phyloP scores from a whole-genome alignment of 768 basidiomycete genomes.

The Phlebiopsis flavidoalba region DNA sequence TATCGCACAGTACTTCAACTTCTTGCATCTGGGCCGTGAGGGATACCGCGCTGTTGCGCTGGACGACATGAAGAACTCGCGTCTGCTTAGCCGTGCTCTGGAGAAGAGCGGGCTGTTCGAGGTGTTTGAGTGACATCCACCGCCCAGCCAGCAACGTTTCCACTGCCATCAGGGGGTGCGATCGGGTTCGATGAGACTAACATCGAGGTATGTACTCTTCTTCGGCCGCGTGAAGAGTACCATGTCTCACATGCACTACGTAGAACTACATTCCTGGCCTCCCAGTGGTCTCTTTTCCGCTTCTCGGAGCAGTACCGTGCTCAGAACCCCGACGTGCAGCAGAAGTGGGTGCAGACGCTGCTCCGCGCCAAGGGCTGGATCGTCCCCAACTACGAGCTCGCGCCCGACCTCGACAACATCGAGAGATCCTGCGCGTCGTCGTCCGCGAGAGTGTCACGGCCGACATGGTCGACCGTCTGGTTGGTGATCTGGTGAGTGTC shows the following conservation, averaged over 20 bases:
- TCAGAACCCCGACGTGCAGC: conserved; percentile 51
- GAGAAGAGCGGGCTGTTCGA: conserved; percentile 49
- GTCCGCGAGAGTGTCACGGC: conserved; percentile 52
- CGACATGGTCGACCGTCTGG: conserved; percentile 44
- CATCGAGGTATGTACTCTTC: conserved; percentile 43
- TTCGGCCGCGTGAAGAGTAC: not conserved
- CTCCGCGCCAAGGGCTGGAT: conserved; percentile 50
- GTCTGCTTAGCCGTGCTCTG: conserved; percentile 59
- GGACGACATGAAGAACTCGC: conserved; percentile 52
- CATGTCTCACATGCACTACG: conserved; percentile 6
- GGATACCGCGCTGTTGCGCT: conserved; percentile 45
- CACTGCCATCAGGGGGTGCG: conserved; percentile 27
- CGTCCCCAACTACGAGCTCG: conserved; percentile 56
- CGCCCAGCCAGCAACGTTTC: conserved; percentile 26
- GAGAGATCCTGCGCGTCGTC: conserved; percentile 64
- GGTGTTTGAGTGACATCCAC: conserved; percentile 55
- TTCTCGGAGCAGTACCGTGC: conserved; percentile 50
- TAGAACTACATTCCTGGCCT: conserved; percentile 44
- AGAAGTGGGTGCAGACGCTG: conserved; percentile 51
- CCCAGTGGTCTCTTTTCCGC: conserved; percentile 48
- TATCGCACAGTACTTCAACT: conserved; percentile 59
- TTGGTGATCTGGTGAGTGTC: conserved; percentile 54
- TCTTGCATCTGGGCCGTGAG: conserved; percentile 55
- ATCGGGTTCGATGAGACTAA: conserved; percentile 44
- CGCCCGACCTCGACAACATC: conserved; percentile 43